Base-by-base conservation (phyloP, 2,329 filamentous ascomycete species). In the Fusarium napiforme region DNA sequence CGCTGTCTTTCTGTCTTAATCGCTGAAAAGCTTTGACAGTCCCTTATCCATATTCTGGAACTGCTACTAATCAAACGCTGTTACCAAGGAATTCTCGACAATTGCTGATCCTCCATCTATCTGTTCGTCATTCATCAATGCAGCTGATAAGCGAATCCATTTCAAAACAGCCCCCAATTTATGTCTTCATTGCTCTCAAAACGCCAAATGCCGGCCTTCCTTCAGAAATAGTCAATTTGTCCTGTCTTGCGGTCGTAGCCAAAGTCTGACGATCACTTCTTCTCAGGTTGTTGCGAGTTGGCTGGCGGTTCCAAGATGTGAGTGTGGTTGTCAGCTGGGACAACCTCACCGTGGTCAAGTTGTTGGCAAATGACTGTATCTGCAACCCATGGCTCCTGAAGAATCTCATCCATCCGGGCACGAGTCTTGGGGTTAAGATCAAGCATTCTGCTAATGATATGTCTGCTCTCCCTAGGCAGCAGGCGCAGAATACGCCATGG, bases 391-490 rank as follows among this genome's bases (percentile, higher is more conserved):
- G 92, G 91, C 79, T 99, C 96, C 28, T 91, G 89, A 58, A 98
- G 83, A 23, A 99, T 93, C 78, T 99, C 95, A 30, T 92, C 87
- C 85, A 99, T 92, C 6, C 89, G 93, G 6, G 95, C 96, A 64
- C 96, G 90, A 74, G 93, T 92, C 79, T 90, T 92, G 0, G 95
- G 94, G 77, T 97, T 91, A 57, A 98, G 87, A 78, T 96, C 94
- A 40, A 99, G 88, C 96, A 99, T 99, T 64, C 93, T 89, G 49
- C 94, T 92, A 62, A 99, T 93, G 71, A 99, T 95, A 79, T 96
- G 92, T 58, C 96, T 88, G 73, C 93, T 97, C 83, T 98, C 96
- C 67, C 96, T 88, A 2, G 96, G 96, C 15, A 99, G 86, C 40
- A 98, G 86, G 46, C 96, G 90, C 36, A 99, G 85, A 47, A 99